phyloP scores from a whole-genome alignment of 805 yeast species.

The Wickerhamiella cacticola region DNA sequence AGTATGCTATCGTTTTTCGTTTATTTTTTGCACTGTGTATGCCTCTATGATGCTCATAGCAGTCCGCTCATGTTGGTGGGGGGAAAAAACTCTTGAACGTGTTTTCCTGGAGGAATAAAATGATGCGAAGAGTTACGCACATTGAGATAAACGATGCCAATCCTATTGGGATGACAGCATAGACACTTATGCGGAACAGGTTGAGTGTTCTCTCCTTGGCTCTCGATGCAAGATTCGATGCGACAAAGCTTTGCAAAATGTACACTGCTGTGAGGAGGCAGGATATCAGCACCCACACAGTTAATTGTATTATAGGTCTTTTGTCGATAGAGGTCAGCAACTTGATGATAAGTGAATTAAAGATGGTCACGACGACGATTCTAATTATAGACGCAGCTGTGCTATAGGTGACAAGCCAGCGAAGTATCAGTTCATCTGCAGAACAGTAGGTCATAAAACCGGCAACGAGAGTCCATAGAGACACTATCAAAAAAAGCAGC shows the following conservation, averaged over 20 bases:
- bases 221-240: conserved; percentile 40
- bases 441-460: conserved; percentile 74
- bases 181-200: conserved; percentile 77
- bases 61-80: no score
- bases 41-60: no score
- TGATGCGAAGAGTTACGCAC: conserved; percentile 66
- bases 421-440: conserved; percentile 75
- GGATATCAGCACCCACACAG: conserved; percentile 85
- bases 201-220: conserved; percentile 54
- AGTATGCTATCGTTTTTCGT: no score
- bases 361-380: conserved; percentile 68
- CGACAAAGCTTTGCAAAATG: conserved; percentile 77
- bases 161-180: conserved; percentile 97
- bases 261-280: conserved; percentile 70
- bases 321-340: conserved; percentile 54
- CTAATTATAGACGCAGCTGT: conserved; percentile 80
- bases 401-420: conserved; percentile 85
- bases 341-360: conserved; percentile 59
- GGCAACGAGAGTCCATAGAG: conserved; percentile 81
- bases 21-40: no score
- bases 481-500: conserved; percentile 54
- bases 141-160: conserved; percentile 86
- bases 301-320: conserved; percentile 61
- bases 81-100: conserved; percentile 1
- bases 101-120: conserved; percentile 51